Conservation (phyloP, 176 grass and related monocot species). For the Echinochloa phyllopogon region DNA sequence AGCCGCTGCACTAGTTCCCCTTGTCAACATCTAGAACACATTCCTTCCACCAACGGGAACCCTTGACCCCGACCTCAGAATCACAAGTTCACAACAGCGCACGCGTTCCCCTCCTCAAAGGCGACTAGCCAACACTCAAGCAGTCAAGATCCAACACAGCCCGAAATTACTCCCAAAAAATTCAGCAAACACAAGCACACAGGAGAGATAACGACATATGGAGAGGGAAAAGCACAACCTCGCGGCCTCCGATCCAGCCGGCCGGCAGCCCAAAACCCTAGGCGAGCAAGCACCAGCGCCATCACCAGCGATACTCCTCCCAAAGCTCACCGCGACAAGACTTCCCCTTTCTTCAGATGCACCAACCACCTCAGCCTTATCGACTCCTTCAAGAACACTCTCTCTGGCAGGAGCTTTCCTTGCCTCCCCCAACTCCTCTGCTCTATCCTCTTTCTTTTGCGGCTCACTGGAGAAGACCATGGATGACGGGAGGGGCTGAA, state of each 20-base stretch:
- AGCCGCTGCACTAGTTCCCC: not conserved
- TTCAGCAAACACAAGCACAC: not conserved
- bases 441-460: not conserved
- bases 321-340: not conserved
- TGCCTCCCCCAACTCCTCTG: not conserved
- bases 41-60: not conserved
- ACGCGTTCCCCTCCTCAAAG: not conserved
- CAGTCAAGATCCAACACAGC: not conserved
- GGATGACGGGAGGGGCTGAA: not conserved
- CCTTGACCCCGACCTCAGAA: not conserved
- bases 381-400: not conserved
- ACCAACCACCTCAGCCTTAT: constrained; percentile 2
- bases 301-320: not conserved
- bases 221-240: constrained; percentile 23
- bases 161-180: not conserved
- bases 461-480: constrained; percentile 8
- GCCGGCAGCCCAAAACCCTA: constrained; percentile 55
- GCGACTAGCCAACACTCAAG: not conserved
- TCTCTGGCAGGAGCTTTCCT: constrained; percentile 19
- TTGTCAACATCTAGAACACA: not conserved
- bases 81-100: not conserved
- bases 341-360: not conserved
- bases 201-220: not conserved
- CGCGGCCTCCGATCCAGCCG: constrained; percentile 15
- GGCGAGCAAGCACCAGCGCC: not conserved